These are phyloP conservation scores for Tricharina praecox DNA, from an alignment of 495 filamentous ascomycete genomes.

Conservation along the genomic window DNA sequence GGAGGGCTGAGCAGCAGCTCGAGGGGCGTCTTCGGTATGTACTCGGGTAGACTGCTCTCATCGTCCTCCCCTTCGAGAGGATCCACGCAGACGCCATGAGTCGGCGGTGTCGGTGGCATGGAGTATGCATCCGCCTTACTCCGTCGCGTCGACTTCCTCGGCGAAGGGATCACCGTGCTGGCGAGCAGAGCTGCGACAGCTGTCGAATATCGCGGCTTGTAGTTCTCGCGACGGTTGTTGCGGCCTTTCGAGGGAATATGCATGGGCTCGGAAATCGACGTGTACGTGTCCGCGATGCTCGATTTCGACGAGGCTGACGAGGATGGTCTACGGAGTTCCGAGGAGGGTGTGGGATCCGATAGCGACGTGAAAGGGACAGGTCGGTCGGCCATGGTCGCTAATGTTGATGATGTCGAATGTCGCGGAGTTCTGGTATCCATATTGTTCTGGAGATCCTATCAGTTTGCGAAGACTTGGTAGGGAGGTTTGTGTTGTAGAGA, in stretches of 20 bases:
- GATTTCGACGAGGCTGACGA: not conserved
- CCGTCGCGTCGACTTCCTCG: constrained; percentile 14
- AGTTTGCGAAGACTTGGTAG: not conserved
- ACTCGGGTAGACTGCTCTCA: not conserved
- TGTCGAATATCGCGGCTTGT: constrained; percentile 27
- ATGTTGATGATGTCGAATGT: too few species aligned
- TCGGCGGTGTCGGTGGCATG: constrained; percentile 12
- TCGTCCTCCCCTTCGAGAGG: not conserved
- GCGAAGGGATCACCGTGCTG: constrained; percentile 39
- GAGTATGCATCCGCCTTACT: constrained; percentile 15
- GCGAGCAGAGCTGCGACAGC: constrained; percentile 44
- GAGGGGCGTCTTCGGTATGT: constrained; percentile 10
- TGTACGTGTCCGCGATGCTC: not conserved
- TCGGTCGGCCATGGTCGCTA: too few species aligned
- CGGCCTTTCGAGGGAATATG: constrained; percentile 20
- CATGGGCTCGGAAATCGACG: constrained; percentile 16
- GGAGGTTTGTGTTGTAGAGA: not conserved
- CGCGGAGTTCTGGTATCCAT: not conserved
- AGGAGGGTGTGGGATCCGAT: too few species aligned
- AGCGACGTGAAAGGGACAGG: too few species aligned
- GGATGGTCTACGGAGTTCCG: too few species aligned
- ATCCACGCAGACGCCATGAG: not conserved
- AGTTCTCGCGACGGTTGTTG: constrained; percentile 11
- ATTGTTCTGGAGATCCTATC: not conserved
- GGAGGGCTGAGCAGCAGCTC: constrained; percentile 39